phyloP scores from a whole-genome alignment of 2,329 filamentous ascomycete genomes.

The Bipolaris victoriae region DNA sequence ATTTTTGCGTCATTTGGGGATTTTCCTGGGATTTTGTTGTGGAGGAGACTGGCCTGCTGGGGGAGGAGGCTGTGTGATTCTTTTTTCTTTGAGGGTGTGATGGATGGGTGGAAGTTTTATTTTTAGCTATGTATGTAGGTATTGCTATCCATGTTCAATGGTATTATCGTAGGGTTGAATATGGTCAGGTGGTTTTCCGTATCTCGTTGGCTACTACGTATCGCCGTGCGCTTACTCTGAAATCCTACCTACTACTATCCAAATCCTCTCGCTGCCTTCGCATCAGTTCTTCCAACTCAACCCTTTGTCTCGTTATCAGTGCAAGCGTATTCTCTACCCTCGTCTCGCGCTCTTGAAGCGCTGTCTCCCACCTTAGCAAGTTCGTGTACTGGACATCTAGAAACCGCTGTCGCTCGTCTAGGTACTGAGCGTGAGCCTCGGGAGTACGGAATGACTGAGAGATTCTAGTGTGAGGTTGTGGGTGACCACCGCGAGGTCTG shows the following conservation, averaged over 20 bases:
- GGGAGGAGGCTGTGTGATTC: no score
- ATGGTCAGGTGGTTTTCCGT: no score
- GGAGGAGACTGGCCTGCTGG: no score
- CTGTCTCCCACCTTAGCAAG: neutral
- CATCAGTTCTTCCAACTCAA: constrained; percentile 7
- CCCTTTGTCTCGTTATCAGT: constrained; percentile 3
- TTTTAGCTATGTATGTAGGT: no score
- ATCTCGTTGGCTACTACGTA: neutral
- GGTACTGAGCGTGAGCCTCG: neutral
- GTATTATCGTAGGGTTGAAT: no score
- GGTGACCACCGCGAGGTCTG: no score
- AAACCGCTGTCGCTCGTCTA: neutral
- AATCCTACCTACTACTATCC: neutral
- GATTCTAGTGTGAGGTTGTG: neutral
- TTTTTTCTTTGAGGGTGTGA: no score
- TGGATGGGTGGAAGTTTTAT: no score
- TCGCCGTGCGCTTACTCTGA: neutral
- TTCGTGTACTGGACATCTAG: neutral
- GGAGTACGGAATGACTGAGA: neutral
- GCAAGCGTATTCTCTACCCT: neutral
- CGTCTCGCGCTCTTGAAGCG: neutral
- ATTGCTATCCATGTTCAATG: no score
- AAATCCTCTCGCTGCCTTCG: constrained; percentile 11
- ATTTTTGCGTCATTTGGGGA: no score
- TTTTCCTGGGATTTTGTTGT: no score